Base-by-base conservation (phyloP, 2,329 filamentous ascomycete genomes). In the Phoma herbarum region DNA sequence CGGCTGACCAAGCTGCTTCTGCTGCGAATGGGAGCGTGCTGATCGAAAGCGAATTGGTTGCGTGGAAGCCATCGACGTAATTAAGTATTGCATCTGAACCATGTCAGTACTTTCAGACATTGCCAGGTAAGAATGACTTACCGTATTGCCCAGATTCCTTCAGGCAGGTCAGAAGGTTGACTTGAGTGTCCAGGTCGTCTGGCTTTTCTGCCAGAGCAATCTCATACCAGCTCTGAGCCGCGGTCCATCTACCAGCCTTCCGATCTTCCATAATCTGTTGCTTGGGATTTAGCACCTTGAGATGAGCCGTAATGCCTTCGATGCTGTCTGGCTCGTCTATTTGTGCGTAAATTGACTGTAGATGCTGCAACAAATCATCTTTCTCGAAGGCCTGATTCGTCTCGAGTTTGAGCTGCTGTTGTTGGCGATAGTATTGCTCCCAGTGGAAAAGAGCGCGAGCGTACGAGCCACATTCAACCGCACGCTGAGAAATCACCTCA, bases 251-350 rank as follows among this genome's bases (percentile, higher is more conserved):
- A 4, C 95, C 95, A 20, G 93, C 91, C 76, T 97, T 98, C 57
- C 91, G 88, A 78, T 99, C 93, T 68, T 96, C 92, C 54, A 97
- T 83, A 29, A 97, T 90, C 74, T 98, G 93, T 74, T 97, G 94
- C 60, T 97, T 91, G 48, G 97, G 89, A 65, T 96, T 91, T n/a
- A 98, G 81, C 11, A 93, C 87, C 58, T 90, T 90, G 3, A 98
- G 82, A 73, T 95, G 90, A 20, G 92, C 88, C 1, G 94, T 96
- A 60, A 99, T 94, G 2, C 95, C 95, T 73, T 98, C 93, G 31
- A 99, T 88, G 1, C 94, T 93, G 76, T 99, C 95, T 0, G 95
- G 96, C 69, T 99, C 95, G 71, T 99, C 95, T 60, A 99, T 98
- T 68, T 97, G 91, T 1, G 92, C 92, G 76, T 99, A 99, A 18